A percentile compares a stretch with the other conserved stretches of the same genome.
Evolutionary conservation across 352 stramenopile genomes (phyloP).

Genomic region (Blastocystis sp.): DNA sequence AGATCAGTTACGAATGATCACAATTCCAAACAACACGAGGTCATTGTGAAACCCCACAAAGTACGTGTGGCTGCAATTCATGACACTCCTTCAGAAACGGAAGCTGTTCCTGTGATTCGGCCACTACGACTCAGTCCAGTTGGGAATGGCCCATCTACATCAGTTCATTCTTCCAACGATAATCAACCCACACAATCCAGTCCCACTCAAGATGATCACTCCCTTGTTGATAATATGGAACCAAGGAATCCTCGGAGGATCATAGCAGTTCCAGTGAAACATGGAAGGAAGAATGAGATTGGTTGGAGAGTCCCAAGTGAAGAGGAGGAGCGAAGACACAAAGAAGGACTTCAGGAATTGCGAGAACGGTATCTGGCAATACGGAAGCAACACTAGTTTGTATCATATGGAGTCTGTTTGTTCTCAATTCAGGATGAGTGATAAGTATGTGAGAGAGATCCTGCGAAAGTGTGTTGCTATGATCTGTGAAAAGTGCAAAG

Average conservation of each 20-base stretch:
- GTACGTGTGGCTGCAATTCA: not conserved
- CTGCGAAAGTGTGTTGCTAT: not conserved
- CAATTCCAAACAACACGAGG: not conserved
- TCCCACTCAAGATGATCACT: too few relatives aligned
- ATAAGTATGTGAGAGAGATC: not conserved
- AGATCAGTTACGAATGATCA: not conserved
- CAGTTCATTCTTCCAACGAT: too few relatives aligned
- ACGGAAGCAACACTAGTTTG: not conserved
- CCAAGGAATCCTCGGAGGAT: too few relatives aligned
- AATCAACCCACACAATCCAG: too few relatives aligned
- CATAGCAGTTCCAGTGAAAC: too few relatives aligned
- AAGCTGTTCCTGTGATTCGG: not conserved
- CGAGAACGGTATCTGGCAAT: not conserved
- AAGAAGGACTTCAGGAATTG: not conserved
- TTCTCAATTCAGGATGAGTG: not conserved
- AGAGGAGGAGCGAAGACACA: not conserved
- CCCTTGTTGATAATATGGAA: too few relatives aligned
- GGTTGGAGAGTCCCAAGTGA: not conserved
- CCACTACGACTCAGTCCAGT: not conserved
- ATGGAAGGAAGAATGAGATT: not conserved
- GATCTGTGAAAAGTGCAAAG: not conserved
- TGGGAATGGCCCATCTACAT: too few relatives aligned
- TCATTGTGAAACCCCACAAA: not conserved
- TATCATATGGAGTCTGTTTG: slow-evolving; percentile 8
- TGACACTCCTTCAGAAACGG: not conserved